Evolutionary conservation across 1,284 basidiomycete genomes (phyloP).

Genomic region (Cutaneotrichosporon arboriforme): DNA sequence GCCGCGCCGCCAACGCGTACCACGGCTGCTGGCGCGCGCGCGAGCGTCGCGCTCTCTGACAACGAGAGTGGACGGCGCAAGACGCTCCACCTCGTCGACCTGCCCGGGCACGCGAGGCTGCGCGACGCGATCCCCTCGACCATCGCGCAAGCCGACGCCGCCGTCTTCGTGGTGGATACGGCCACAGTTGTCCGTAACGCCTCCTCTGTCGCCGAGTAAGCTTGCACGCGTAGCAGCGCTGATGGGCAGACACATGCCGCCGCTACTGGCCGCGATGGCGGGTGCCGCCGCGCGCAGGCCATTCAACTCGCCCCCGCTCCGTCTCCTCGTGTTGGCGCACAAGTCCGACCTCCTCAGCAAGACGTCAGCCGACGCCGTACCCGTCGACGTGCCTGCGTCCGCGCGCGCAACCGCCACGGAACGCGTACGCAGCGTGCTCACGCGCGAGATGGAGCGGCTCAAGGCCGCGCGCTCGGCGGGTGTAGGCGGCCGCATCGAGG

Average conservation of each 20-base stretch:
- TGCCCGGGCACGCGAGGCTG: constrained; percentile 47
- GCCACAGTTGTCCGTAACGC: constrained; percentile 37
- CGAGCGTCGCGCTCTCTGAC: constrained; percentile 28
- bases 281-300: constrained; percentile 21
- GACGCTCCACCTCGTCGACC: constrained; percentile 34
- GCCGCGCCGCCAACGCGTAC: constrained; percentile 39
- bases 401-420: constrained; percentile 29
- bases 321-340: constrained; percentile 42
- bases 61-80: constrained; percentile 17
- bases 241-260: constrained; percentile 35
- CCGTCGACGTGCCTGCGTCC: constrained; percentile 16
- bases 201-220: constrained; percentile 43
- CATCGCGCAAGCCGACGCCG: constrained; percentile 28
- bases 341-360: constrained; percentile 42
- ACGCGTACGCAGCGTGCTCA: constrained; percentile 37
- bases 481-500: constrained; percentile 41
- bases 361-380: constrained; percentile 14
- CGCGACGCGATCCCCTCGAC: constrained; percentile 35
- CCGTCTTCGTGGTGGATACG: constrained; percentile 46
- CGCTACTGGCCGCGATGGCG: constrained; percentile 38
- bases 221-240: constrained; percentile 4
- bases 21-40: constrained; percentile 30
- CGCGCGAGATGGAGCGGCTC: constrained; percentile 44
- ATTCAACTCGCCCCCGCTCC: constrained; percentile 21
- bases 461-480: constrained; percentile 34